Conservation (phyloP, 495 filamentous ascomycete species). For the Neurospora sp. region DNA sequence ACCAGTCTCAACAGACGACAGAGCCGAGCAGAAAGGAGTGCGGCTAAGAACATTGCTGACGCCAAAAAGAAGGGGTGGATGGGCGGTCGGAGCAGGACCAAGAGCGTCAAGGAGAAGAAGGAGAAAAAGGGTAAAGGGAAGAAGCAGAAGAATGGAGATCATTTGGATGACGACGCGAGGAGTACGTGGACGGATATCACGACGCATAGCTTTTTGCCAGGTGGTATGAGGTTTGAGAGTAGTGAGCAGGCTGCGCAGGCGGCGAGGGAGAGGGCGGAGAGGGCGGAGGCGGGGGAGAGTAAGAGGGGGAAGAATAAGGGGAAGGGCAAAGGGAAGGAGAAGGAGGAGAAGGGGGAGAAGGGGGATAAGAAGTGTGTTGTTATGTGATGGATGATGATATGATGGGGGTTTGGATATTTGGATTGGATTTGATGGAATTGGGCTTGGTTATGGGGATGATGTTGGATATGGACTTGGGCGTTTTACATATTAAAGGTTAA, state of each 20-base stretch:
- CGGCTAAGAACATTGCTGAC: constrained; percentile 44
- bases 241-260: neutral
- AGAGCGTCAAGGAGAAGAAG: constrained; percentile 12
- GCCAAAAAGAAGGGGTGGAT: constrained; percentile 45
- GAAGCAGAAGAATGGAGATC: constrained; percentile 21
- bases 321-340: neutral
- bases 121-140: constrained; percentile 7
- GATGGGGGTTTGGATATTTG: neutral
- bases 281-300: neutral
- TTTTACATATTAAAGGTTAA: neutral
- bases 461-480: neutral
- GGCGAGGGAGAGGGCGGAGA: neutral
- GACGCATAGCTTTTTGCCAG: constrained; percentile 10
- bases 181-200: constrained; percentile 42
- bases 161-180: constrained; percentile 21
- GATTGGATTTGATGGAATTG: neutral
- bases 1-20: constrained; percentile 30
- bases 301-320: neutral
- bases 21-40: constrained; percentile 42
- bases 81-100: constrained; percentile 28
- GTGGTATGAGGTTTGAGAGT: constrained; percentile 2
- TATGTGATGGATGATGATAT: constrained; percentile 31
- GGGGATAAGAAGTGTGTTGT: constrained; percentile 42
- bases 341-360: constrained; percentile 8
- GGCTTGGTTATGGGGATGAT: neutral